Evolutionary conservation across 108 stramenopile genomes (phyloP).

Genomic region (Asterionellopsis glacialis): DNA sequence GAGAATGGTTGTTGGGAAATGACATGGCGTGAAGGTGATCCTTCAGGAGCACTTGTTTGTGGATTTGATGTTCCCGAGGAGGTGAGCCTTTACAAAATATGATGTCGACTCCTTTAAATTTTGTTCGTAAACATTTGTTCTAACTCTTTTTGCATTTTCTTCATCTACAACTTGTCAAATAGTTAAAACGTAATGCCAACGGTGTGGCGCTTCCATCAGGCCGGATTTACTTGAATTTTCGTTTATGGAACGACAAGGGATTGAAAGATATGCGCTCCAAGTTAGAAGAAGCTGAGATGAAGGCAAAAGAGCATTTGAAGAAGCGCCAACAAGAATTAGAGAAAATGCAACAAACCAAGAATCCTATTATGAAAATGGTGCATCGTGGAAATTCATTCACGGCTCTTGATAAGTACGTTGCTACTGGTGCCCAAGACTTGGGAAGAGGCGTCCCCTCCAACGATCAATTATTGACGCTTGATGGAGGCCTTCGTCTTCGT

Average conservation of each 20-base stretch:
- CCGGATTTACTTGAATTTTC: conserved; percentile 48
- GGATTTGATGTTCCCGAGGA: conserved; percentile 53
- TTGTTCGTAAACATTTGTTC: neutral
- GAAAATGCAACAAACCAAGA: conserved; percentile 46
- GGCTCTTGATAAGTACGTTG: conserved; percentile 24
- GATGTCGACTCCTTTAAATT: too few species aligned
- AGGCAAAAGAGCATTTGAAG: conserved; percentile 31
- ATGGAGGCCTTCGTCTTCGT: too few species aligned
- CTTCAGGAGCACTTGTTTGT: conserved; percentile 46
- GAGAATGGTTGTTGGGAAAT: conserved; percentile 63
- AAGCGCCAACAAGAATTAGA: conserved; percentile 38
- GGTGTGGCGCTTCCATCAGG: conserved; percentile 46
- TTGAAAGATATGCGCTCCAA: conserved; percentile 17
- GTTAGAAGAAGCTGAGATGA: conserved; percentile 24
- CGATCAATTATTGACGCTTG: too few species aligned
- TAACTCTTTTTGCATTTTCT: neutral
- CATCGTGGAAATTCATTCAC: conserved; percentile 48
- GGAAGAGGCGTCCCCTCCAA: too few species aligned
- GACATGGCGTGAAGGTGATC: conserved; percentile 46
- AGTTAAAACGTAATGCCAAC: conserved; percentile 22
- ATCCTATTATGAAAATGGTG: conserved; percentile 57
- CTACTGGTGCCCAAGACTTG: neutral
- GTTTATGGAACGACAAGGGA: conserved; percentile 45
- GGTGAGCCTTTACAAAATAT: conserved; percentile 1
- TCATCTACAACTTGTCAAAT: neutral